Evolutionary conservation across 345 rosid species (phyloP), one percentile per base, ranked within the genome.

Genomic region (Cardamine chenopodiifolia): DNA sequence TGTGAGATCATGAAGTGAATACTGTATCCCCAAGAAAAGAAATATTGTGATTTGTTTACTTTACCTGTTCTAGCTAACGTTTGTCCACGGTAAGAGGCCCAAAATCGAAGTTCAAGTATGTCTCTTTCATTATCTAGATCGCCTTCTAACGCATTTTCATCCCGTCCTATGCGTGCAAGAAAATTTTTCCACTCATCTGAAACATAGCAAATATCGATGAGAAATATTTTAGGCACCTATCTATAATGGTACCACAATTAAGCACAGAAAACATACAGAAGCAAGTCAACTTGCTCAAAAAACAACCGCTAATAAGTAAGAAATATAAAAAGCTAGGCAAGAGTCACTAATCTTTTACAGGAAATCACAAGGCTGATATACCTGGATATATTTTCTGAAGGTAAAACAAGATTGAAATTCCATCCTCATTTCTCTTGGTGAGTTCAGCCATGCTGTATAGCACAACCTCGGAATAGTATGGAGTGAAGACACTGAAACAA

Each of bases 361-460:
- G 35, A 42, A 65, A 25, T 57, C 68, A 40, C 55, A 49, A 12
- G 28, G 56, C 62, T 28, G 37, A 58, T 45, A 28, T 84, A 94
- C 98, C 98, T 71, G 99, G 99, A 89, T 85, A 92, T 80, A 95
- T 95, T 83, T 95, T 95, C 88, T 95, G 99, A 62, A 95, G 99
- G 80, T 95, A 95, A 85, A 95, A 95, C 83, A 95, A 79, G 84
- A 80, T 78, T 32, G 99, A 92, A 82, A 95, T 95, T 50, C 99
- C 99, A 86, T 95, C 99, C 75, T 95, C 97, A 63, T 95, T 95
- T 83, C 82, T 95, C 87, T 84, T 86, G 32, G 79, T 83, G 73
- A 95, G 90, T 81, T 92, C 99, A 73, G 86, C 53, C 96, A 92
- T 77, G 77, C 97, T 95, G 82, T 95, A 95, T 60, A 95, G 96